Base-by-base conservation (phyloP, 106 monocot species). In the Posidonia australis region DNA sequence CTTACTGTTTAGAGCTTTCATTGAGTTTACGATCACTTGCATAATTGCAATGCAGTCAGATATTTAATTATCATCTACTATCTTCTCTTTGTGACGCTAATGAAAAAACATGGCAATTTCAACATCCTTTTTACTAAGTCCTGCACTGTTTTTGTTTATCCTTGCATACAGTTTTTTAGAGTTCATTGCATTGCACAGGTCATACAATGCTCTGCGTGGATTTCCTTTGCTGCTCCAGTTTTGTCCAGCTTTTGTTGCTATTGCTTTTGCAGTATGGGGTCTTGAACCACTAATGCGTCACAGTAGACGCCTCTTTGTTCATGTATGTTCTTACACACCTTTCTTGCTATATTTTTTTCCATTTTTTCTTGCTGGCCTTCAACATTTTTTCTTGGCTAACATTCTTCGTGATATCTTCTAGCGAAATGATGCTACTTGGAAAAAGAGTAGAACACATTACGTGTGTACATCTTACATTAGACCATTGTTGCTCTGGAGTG, bases 241-340 rank as follows among this genome's bases (percentile, higher is more conserved):
- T n/a, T 46, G 55, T 58, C 76, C 76, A 26, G 63, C 62, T 23
- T 26, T 69, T 68, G 76, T 69, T n/a, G 36, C 68, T 46, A 48
- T 76, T 69, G 62, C 31, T 56, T 76, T 76, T 47, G 47, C 76
- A 54, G 20, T 69, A 32, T 76, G 76, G 69, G 76, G 76, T 31
- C 69, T 76, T 62, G 69, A 52, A 44, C 76, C 76, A 16, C 30
- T 76, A 17, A n/a, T 69, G 44, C 69, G 63, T 18, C 55, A 31
- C 44, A 62, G 52, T 22, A 62, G 69, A 69, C 44, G 46, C 42
- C 47, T 76, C 9, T 69, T 76, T 55, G 24, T 68, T 31, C 54
- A 55, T 64, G 76, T 76, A 76, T 32, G 53, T 66, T n/a, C 55
- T 63, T 69, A 62, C 32, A 53, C 31, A 3, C 3, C 53, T 65